A percentile compares a stretch with the other conserved stretches of the same genome.
Evolutionary conservation across 495 filamentous ascomycete genomes (phyloP).

Genomic region (Cairneyella variabilis): DNA sequence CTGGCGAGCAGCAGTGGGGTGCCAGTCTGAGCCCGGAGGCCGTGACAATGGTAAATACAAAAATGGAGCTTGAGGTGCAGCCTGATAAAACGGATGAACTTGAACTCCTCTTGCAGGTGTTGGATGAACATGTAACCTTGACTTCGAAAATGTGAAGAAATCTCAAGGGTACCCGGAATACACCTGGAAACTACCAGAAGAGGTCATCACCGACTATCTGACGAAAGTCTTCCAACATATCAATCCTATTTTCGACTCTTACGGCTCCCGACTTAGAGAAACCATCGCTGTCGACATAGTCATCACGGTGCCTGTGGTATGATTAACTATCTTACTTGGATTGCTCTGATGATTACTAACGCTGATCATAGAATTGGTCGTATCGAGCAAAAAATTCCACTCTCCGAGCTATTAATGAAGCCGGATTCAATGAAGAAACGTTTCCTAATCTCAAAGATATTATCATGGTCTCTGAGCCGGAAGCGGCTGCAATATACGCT

Average conservation of each 20-base stretch:
- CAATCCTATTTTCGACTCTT: neutral
- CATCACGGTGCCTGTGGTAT: conserved; percentile 8
- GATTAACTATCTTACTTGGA: neutral
- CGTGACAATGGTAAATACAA: conserved; percentile 9
- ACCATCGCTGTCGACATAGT: conserved; percentile 5
- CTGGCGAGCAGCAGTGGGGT: conserved; percentile 8
- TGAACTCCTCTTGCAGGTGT: neutral
- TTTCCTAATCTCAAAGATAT: neutral
- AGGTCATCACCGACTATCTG: conserved; percentile 5
- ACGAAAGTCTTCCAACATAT: conserved; percentile 2
- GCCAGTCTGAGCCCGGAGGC: conserved; percentile 1
- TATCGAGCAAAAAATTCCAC: conserved; percentile 10
- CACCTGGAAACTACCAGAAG: conserved; percentile 1
- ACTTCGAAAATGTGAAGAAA: neutral
- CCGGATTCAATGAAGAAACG: conserved; percentile 7
- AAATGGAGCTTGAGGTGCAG: conserved; percentile 9
- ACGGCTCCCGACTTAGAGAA: neutral
- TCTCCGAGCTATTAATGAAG: neutral
- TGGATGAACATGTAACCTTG: conserved; percentile 5
- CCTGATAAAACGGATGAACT: conserved; percentile 3
- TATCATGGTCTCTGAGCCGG: conserved; percentile 10
- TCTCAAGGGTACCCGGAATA: neutral
- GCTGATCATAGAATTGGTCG: conserved; percentile 3
- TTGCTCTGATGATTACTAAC: neutral
- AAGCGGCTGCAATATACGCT: conserved; percentile 16